Evolutionary conservation across 495 filamentous ascomycete species (phyloP), one percentile per base, ranked within the genome.

Genomic region (Gamarada debralockiae): DNA sequence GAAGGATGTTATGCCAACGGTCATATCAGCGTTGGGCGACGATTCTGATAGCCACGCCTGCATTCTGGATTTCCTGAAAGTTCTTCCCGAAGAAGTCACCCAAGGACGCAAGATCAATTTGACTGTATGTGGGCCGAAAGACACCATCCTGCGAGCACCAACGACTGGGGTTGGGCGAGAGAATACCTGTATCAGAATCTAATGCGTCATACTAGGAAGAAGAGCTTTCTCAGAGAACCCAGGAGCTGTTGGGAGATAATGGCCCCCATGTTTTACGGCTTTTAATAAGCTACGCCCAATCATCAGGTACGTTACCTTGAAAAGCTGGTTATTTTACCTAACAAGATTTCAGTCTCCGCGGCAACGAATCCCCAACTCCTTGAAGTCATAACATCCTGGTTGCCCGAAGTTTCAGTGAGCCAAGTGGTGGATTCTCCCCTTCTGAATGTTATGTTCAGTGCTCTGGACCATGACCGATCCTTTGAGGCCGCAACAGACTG

Each of bases 101-200:
- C 93, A 97, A 76, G 93, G 95, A 70, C 89, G 93, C 70, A 97
- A 96, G 75, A 95, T 97, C 79, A 95, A 89, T 78, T 78, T 99
- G 70, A 90, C 87, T 77, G 92, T 96, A 92, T 74, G 90, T 91
- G 74, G 79, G 77, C 74, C 77, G 77, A 79, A 63, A 67, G 64
- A 64, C 71, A 71, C 65, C 70, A 68, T 65, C 66, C 67, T 70
- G 52, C 60, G 61, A 73, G 63, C 73, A 67, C 63, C 52, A 48
- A 63, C 65, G 36, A 56, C 60, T 66, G 58, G 68, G 62, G 61
- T 61, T 59, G 66, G 64, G 63, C 62, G 64, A 69, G 65, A 68
- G 57, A 66, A 67, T 62, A 67, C 64, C 60, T 58, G 67, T 69
- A 75, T 70, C 58, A 68, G 47, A 75, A 53, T 77, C 77, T 81